Evolutionary conservation across 192 early-diverging fungal genomes (phyloP), one percentile per base, ranked within the genome.

Genomic region (Podochytrium sp.): DNA sequence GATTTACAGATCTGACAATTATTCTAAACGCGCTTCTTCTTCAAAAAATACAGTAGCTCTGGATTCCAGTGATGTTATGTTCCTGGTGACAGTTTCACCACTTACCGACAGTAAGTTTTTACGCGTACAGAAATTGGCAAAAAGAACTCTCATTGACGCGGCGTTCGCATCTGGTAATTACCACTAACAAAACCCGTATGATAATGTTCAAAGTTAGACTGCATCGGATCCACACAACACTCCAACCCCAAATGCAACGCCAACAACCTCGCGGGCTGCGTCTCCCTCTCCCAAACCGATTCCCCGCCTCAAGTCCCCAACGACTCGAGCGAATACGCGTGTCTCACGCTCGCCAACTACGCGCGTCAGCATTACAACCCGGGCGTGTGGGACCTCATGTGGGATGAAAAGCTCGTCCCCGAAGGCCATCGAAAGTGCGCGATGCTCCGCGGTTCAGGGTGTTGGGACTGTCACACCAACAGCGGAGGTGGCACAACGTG

Each of bases 281-380:
- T 5, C 1, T 29, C 51, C 20, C 47, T 20, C 20, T 49, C 66
- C 34, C n/a, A 2, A 14, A 55, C 32, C 23, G 66, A 69, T 23
- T 34, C 3, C 20, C 66, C 66, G 56, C 50, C 50, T 14, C 20
- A 69, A 3, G 29, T 50, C 10, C 12, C 66, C 2, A 52, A 52
- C 1, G 23, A 7, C 7, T 18, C 12, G 12, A 33, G 52, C 7
- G 66, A 12, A 30, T 20, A 23, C 4, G 29, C 29, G 27, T 69
- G 66, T 52, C 27, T 69, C 20, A 16, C 20, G 12, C 66, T 69
- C n/a, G 35, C 52, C 10, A 51, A 69, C 33, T 69, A 69, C 52
- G 66, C 66, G 47, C 47, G 66, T 33, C 66, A 69, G 66, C 66
- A 55, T 34, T 69, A 69, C 33, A 69, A 69, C 52, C 47, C n/a